Conservation (phyloP, 352 stramenopile species). For the Pythium grandisporangium region DNA sequence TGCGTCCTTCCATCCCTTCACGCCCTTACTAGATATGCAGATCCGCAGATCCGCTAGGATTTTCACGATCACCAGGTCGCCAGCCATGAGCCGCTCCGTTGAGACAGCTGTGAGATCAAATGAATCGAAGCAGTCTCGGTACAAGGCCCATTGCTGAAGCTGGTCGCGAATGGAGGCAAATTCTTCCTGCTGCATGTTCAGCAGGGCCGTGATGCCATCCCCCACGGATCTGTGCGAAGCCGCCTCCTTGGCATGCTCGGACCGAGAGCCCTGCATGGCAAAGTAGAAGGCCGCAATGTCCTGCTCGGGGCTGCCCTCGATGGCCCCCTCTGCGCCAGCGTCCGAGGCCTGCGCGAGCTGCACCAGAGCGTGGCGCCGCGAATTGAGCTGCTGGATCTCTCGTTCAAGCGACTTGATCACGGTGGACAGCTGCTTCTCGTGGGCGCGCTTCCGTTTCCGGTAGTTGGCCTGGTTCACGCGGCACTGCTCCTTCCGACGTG, state of each 20-base stretch:
- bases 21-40: constrained; percentile 12
- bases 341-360: background rate
- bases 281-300: background rate
- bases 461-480: constrained; percentile 58
- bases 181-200: constrained; percentile 20
- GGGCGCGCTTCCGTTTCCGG: constrained; percentile 36
- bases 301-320: background rate
- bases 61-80: constrained; percentile 18
- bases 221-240: too few species aligned
- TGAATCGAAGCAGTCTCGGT: constrained; percentile 27
- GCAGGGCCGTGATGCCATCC: constrained; percentile 1
- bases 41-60: constrained; percentile 1
- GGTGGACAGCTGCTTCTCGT: constrained; percentile 20
- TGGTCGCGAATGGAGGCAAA: constrained; percentile 32
- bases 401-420: constrained; percentile 24
- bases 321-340: background rate
- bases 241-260: background rate
- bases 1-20: constrained; percentile 12
- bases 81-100: constrained; percentile 17
- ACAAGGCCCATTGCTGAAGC: constrained; percentile 29
- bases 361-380: background rate
- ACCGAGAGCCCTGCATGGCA: background rate
- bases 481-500: constrained; percentile 41
- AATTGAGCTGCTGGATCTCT: constrained; percentile 23
- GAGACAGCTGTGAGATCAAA: constrained; percentile 26